phyloP scores from a whole-genome alignment of 306 rosid species.

The Herpetospermum pedunculosum region DNA sequence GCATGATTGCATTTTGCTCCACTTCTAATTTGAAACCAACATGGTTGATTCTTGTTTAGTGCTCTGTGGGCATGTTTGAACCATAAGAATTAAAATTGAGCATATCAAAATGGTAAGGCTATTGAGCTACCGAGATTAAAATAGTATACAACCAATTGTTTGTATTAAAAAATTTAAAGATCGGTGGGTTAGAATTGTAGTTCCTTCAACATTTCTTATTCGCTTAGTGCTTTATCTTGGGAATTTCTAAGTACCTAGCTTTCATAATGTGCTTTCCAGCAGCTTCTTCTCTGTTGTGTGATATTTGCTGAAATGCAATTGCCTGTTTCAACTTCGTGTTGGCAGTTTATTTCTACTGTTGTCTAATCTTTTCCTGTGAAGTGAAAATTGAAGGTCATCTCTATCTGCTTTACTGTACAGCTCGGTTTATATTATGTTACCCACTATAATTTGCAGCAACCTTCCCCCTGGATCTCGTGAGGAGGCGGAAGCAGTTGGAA shows the following conservation, averaged over 20 bases:
- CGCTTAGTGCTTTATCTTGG: background rate
- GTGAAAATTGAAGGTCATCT: background rate
- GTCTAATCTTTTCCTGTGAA: background rate
- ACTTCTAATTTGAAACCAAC: background rate
- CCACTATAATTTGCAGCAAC: constrained; percentile 59
- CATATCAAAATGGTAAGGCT: background rate
- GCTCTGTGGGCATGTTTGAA: background rate
- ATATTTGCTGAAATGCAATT: background rate
- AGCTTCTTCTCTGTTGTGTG: constrained; percentile 4
- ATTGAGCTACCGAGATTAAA: background rate
- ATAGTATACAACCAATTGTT: background rate
- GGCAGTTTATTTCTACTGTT: background rate
- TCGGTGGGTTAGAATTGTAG: background rate
- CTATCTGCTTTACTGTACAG: background rate
- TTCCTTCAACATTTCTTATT: background rate
- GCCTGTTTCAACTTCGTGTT: background rate
- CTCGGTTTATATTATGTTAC: constrained; percentile 23
- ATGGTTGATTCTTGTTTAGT: background rate
- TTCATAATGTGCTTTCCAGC: background rate
- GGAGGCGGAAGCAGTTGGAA: constrained; percentile 92
- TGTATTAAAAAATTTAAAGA: background rate
- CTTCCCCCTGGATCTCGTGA: constrained; percentile 93
- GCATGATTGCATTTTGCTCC: background rate
- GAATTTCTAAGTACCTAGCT: background rate
- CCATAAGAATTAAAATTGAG: background rate